Conservation (phyloP, 192 early-diverging fungal species). For the Backusella psychrophila region DNA sequence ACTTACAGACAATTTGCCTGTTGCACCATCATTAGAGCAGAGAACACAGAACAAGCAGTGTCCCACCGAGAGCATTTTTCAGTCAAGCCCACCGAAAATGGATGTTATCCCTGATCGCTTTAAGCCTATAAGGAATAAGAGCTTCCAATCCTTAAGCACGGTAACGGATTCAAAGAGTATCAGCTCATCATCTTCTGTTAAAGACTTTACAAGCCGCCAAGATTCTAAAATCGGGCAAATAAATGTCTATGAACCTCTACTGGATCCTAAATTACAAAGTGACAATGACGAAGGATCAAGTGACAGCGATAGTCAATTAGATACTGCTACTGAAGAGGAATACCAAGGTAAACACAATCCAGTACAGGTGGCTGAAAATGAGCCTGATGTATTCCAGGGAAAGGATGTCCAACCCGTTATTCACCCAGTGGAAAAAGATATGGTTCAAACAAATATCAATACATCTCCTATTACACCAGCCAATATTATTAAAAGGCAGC, state of each 20-base stretch:
- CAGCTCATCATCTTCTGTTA: background rate
- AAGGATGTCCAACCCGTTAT: background rate
- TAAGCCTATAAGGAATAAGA: background rate
- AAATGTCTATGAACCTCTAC: background rate
- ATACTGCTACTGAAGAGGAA: background rate
- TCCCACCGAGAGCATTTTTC: background rate
- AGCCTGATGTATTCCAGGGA: background rate
- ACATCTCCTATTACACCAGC: background rate
- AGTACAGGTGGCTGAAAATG: background rate
- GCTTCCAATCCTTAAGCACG: background rate
- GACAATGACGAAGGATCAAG: background rate
- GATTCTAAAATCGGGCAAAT: background rate
- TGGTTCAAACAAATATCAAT: background rate
- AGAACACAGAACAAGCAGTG: background rate
- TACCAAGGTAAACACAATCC: background rate
- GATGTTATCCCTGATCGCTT: background rate
- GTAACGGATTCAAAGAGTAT: background rate
- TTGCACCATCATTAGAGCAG: background rate
- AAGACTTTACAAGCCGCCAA: background rate
- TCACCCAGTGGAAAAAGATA: background rate
- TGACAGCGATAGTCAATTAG: background rate
- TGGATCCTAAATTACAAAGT: background rate
- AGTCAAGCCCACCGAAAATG: background rate
- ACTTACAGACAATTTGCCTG: background rate
- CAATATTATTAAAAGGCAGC: background rate